A percentile compares a stretch with the other conserved stretches of the same genome.
Evolutionary conservation across 352 stramenopile species (phyloP).

Genomic region (Phytophthora sp.): DNA sequence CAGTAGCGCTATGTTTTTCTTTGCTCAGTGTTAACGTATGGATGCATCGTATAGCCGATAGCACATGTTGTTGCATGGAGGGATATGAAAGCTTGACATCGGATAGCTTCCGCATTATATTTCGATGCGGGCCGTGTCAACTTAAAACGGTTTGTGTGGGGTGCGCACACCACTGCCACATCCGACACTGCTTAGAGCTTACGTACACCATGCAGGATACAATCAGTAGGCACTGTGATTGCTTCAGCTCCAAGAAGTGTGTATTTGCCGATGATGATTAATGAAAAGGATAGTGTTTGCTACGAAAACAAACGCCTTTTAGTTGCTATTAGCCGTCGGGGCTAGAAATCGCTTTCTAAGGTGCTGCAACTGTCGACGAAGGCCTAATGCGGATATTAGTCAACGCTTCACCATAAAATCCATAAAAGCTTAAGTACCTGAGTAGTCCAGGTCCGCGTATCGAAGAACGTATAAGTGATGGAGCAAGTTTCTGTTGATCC

Average conservation of each 20-base stretch:
- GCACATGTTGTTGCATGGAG: conserved; percentile 54
- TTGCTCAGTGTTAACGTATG: background rate
- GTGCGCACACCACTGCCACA: conserved; percentile 70
- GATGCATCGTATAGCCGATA: conserved; percentile 32
- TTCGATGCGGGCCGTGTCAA: conserved; percentile 60
- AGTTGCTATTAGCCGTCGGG: conserved; percentile 15
- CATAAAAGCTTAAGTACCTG: conserved; percentile 33
- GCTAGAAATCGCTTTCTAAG: conserved; percentile 62
- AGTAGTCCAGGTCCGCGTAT: conserved; percentile 58
- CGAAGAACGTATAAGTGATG: conserved; percentile 80
- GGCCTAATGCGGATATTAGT: conserved; percentile 30
- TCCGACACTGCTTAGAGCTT: conserved; percentile 66
- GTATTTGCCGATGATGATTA: conserved; percentile 29
- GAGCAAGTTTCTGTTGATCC: conserved; percentile 60
- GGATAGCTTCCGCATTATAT: conserved; percentile 79
- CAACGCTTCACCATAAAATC: background rate
- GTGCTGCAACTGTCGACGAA: conserved; percentile 72
- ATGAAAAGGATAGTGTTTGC: background rate
- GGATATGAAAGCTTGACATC: conserved; percentile 69
- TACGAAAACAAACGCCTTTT: background rate
- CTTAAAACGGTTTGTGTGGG: conserved; percentile 64
- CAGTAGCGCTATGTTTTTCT: background rate
- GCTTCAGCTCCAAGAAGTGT: conserved; percentile 43
- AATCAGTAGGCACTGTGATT: conserved; percentile 60
- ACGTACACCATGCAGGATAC: conserved; percentile 61